A percentile compares a stretch with the other conserved stretches of the same genome.
Conservation (phyloP, 495 filamentous ascomycete genomes). For the Tricharina praecox region DNA sequence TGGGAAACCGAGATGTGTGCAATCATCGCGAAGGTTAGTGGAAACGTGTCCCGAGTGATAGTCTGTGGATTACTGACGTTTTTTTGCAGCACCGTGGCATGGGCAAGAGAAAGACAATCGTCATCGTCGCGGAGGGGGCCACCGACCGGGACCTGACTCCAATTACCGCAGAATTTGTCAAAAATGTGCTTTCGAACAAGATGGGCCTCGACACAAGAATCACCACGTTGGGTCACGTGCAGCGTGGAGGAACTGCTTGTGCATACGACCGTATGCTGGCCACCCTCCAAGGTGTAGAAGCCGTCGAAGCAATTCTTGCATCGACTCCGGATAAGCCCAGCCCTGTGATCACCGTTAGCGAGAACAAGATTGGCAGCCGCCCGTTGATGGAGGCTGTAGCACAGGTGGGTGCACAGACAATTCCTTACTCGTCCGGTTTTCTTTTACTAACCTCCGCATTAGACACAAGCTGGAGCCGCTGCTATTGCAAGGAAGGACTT, state of each 20-base stretch:
- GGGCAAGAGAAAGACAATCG: slow-evolving; percentile 93
- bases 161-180: slow-evolving; percentile 63
- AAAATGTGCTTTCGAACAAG: slow-evolving; percentile 66
- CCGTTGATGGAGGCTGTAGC: slow-evolving; percentile 76
- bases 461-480: slow-evolving; percentile 64
- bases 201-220: slow-evolving; percentile 70
- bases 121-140: slow-evolving; percentile 93
- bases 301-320: slow-evolving; percentile 75
- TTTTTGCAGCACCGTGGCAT: slow-evolving; percentile 60
- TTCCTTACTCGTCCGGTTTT: not conserved
- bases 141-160: slow-evolving; percentile 72
- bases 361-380: slow-evolving; percentile 92
- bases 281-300: slow-evolving; percentile 88
- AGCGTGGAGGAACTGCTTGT: slow-evolving; percentile 78
- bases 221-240: slow-evolving; percentile 90
- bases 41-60: not conserved
- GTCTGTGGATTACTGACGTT: not conserved
- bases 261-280: slow-evolving; percentile 90
- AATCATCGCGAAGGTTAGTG: slow-evolving; percentile 63
- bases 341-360: slow-evolving; percentile 83
- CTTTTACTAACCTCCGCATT: slow-evolving; percentile 16
- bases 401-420: no score
- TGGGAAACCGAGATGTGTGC: slow-evolving; percentile 84
- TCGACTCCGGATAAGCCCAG: slow-evolving; percentile 77
- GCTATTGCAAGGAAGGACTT: slow-evolving; percentile 74